Evolutionary conservation across 345 rosid genomes (phyloP).

Genomic region (Syzygium aromaticum): DNA sequence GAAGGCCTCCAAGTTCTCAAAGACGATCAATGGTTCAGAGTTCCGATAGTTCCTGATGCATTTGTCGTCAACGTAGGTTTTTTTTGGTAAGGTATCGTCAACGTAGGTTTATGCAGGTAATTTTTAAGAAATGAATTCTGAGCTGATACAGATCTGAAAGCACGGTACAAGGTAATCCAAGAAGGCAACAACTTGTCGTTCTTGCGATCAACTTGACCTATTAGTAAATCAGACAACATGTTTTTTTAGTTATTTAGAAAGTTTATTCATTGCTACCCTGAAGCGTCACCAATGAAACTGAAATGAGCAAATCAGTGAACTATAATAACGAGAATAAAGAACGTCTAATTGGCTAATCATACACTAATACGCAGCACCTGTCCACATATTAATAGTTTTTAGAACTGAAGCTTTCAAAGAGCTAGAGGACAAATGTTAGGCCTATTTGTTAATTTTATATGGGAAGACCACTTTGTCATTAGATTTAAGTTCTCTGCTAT

Average conservation of each 20-base stretch:
- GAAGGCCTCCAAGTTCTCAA: conserved; percentile 21
- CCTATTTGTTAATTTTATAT: not conserved
- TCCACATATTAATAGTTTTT: too few species aligned
- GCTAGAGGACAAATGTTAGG: not conserved
- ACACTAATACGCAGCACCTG: not conserved
- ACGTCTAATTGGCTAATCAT: not conserved
- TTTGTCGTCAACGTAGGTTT: conserved; percentile 20
- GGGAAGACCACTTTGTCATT: not conserved
- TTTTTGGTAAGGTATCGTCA: too few species aligned
- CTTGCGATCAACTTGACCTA: not conserved
- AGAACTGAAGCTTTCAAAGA: not conserved
- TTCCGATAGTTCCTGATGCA: conserved; percentile 12
- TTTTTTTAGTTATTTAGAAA: too few species aligned
- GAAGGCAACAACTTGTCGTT: not conserved
- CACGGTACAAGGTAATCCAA: not conserved
- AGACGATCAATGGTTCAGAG: conserved; percentile 19
- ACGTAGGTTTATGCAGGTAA: conserved; percentile 17
- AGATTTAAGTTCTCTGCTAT: not conserved
- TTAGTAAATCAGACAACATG: too few species aligned
- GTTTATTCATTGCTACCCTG: not conserved
- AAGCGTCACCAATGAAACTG: not conserved
- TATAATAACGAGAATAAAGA: not conserved
- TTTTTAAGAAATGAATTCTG: not conserved
- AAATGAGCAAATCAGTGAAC: not conserved
- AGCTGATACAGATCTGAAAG: not conserved